A percentile compares a stretch with the other conserved stretches of the same genome.
These are phyloP conservation scores for Scedosporium dehoogii DNA, from an alignment of 2,329 filamentous ascomycete genomes.

Conservation along the genomic window DNA sequence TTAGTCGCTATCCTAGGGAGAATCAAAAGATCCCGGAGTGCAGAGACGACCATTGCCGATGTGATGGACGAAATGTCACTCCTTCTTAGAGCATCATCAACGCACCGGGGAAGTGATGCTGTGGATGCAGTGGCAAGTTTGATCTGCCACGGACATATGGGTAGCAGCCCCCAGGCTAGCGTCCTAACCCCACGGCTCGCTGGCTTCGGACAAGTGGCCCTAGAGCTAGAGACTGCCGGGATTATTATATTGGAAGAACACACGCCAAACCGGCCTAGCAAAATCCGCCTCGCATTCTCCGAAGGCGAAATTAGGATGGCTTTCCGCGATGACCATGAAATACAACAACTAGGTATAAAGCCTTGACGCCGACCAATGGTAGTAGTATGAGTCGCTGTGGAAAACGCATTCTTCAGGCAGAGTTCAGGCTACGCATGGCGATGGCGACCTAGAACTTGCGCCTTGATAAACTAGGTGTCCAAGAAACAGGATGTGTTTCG, in stretches of 20 bases:
- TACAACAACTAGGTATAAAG: conserved; percentile 64
- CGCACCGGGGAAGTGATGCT: conserved; percentile 8
- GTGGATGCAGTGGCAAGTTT: conserved; percentile 5
- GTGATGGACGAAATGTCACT: conserved; percentile 62
- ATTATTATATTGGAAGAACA: conserved; percentile 75
- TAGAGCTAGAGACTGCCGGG: conserved; percentile 78
- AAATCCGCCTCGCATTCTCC: conserved; percentile 74
- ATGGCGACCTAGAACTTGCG: conserved; percentile 54
- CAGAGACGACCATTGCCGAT: conserved; percentile 81
- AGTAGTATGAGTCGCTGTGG: background rate
- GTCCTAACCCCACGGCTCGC: background rate
- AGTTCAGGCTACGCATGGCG: too few relatives aligned
- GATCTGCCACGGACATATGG: background rate
- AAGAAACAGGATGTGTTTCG: conserved; percentile 84
- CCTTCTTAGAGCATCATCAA: conserved; percentile 8
- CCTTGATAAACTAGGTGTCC: conserved; percentile 72
- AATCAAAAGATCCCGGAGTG: conserved; percentile 71
- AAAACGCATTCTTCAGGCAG: background rate
- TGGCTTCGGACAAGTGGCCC: conserved; percentile 36
- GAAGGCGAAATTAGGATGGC: conserved; percentile 88
- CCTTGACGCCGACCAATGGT: conserved; percentile 15
- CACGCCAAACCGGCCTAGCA: conserved; percentile 75
- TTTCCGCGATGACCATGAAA: conserved; percentile 78
- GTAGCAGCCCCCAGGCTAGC: background rate
- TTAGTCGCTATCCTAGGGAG: conserved; percentile 73